These are phyloP conservation scores for Blastocystis sp. DNA, from an alignment of 352 stramenopile species.

Conservation along the genomic window DNA sequence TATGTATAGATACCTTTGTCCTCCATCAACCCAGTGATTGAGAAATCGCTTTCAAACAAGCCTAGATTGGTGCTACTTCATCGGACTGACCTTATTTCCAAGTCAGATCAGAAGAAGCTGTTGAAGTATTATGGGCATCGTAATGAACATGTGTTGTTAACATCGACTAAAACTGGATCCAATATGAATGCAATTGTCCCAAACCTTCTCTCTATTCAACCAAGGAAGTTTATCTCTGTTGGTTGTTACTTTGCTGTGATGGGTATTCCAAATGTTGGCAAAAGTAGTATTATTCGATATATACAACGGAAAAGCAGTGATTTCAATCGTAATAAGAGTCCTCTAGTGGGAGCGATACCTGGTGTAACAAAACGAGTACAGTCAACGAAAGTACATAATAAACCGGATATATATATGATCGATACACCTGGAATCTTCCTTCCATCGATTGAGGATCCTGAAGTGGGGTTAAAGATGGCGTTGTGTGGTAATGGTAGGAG, in stretches of 20 bases:
- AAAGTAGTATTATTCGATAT: conserved; percentile 79
- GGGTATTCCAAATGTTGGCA: conserved; percentile 84
- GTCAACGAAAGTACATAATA: conserved; percentile 77
- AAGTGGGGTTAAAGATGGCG: conserved; percentile 80
- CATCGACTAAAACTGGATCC: conserved; percentile 16
- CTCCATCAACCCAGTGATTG: conserved; percentile 34
- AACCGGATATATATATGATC: conserved; percentile 81
- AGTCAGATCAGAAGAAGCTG: background rate
- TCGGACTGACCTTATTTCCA: conserved; percentile 46
- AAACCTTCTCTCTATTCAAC: background rate
- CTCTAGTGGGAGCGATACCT: conserved; percentile 78
- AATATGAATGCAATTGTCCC: conserved; percentile 62
- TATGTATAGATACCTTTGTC: conserved; percentile 45
- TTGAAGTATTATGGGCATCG: background rate
- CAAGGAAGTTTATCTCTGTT: conserved; percentile 27
- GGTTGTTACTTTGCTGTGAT: conserved; percentile 73
- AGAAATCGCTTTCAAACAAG: conserved; percentile 27
- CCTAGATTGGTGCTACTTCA: conserved; percentile 28
- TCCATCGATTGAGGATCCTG: conserved; percentile 78
- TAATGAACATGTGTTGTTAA: conserved; percentile 10
- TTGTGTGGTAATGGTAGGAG: conserved; percentile 71
- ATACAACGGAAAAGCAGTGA: conserved; percentile 31
- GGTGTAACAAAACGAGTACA: conserved; percentile 82
- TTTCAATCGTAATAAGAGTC: conserved; percentile 74
- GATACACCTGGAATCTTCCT: conserved; percentile 84